phyloP scores from a whole-genome alignment of 192 early-diverging fungal species.

The Blastocladiella britannica region DNA sequence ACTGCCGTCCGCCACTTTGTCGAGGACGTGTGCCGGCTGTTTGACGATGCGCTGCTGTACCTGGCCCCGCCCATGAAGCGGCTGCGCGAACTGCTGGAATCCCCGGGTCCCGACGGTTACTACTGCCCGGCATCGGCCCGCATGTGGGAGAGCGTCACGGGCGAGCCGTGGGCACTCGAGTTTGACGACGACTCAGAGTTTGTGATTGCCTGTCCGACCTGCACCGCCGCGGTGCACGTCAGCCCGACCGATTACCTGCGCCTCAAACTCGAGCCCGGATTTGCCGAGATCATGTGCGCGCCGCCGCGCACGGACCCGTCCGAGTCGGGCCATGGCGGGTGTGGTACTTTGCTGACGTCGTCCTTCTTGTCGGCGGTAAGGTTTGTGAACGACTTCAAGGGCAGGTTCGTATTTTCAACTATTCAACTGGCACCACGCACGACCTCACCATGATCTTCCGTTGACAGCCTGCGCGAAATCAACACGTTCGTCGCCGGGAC shows the following conservation, averaged over 20 bases:
- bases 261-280: background rate
- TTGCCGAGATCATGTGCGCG: background rate
- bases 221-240: background rate
- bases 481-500: background rate
- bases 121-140: background rate
- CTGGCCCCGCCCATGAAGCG: background rate
- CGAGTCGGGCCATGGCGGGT: background rate
- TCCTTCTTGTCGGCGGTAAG: background rate
- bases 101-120: background rate
- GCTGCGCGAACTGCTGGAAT: background rate
- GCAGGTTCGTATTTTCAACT: too few species aligned
- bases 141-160: background rate
- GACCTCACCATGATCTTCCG: too few species aligned
- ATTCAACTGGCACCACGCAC: too few species aligned
- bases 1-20: background rate
- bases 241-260: background rate
- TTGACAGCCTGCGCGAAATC: background rate
- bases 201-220: background rate
- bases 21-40: background rate
- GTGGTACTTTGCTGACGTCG: background rate
- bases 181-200: background rate
- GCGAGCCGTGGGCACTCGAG: background rate
- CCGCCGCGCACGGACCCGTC: background rate
- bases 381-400: slow-evolving; percentile 1
- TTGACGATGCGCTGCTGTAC: background rate